A percentile compares a stretch with the other conserved stretches of the same genome.
Conservation (phyloP, 192 early-diverging fungal species). For the Dissophora ornata region DNA sequence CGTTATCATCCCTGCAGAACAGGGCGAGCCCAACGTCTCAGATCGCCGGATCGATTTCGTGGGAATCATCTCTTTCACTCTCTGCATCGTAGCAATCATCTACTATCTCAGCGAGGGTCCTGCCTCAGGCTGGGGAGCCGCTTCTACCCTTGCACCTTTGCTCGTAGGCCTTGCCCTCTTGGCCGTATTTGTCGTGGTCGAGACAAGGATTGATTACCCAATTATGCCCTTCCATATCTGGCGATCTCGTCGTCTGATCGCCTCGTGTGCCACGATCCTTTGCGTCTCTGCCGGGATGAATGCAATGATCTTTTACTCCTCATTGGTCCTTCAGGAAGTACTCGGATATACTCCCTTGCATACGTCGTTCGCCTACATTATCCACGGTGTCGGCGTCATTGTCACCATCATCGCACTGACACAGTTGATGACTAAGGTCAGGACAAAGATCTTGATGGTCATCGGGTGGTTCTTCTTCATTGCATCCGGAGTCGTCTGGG, state of each 20-base stretch:
- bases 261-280: neutral
- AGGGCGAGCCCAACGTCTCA: neutral
- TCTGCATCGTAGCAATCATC: slow-evolving; percentile 24
- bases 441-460: slow-evolving; percentile 8
- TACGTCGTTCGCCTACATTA: neutral
- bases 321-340: slow-evolving; percentile 3
- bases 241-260: slow-evolving; percentile 2
- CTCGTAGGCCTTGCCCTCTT: slow-evolving; percentile 2
- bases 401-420: neutral
- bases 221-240: slow-evolving; percentile 20
- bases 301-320: slow-evolving; percentile 7
- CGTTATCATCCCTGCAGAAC: slow-evolving; percentile 9
- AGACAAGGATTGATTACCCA: slow-evolving; percentile 10
- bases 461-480: slow-evolving; percentile 9
- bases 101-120: slow-evolving; percentile 25
- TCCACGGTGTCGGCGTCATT: slow-evolving; percentile 14
- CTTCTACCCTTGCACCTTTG: slow-evolving; percentile 3
- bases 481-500: slow-evolving; percentile 1
- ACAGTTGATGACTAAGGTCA: neutral
- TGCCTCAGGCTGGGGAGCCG: slow-evolving; percentile 4
- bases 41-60: slow-evolving; percentile 13
- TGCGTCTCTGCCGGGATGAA: slow-evolving; percentile 3
- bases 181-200: neutral
- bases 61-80: slow-evolving; percentile 16
- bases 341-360: neutral